These are phyloP conservation scores for Eucalyptus cladocalyx DNA, from an alignment of 345 rosid genomes.

Conservation along the genomic window DNA sequence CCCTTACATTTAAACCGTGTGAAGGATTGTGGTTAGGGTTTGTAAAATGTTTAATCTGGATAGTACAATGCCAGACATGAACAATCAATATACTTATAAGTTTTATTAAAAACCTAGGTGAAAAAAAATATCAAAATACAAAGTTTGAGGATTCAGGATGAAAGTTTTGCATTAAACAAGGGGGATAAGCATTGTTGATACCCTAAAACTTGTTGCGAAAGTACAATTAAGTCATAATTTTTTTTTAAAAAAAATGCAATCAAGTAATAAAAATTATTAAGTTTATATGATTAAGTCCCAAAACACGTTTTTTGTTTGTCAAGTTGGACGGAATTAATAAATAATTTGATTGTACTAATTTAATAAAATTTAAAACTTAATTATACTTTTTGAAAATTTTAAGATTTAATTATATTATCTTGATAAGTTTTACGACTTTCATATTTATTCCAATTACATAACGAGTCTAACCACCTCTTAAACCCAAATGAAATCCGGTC, in stretches of 20 bases:
- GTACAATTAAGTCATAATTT: fast-evolving
- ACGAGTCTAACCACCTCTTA: neutral
- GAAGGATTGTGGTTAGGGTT: neutral
- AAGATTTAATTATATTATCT: no score
- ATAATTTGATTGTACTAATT: no score
- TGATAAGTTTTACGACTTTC: neutral
- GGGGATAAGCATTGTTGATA: neutral
- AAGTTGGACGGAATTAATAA: neutral
- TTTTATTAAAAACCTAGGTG: no score
- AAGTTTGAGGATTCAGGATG: neutral
- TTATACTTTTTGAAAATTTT: fast-evolving
- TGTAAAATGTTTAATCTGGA: neutral
- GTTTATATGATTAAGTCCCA: no score
- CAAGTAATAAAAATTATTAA: no score
- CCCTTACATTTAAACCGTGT: neutral
- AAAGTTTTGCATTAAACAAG: neutral
- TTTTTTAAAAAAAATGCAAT: no score
- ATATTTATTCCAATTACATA: no score
- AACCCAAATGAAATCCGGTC: neutral
- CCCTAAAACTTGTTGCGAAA: fast-evolving
- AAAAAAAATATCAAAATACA: no score
- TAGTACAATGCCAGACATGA: no score
- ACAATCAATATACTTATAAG: no score
- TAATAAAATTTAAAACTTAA: no score
- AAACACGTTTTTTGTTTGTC: neutral